A percentile compares a stretch with the other conserved stretches of the same genome.
Conservation (phyloP, 1,139 yeast genomes). For the Hansenula lynferdii region DNA sequence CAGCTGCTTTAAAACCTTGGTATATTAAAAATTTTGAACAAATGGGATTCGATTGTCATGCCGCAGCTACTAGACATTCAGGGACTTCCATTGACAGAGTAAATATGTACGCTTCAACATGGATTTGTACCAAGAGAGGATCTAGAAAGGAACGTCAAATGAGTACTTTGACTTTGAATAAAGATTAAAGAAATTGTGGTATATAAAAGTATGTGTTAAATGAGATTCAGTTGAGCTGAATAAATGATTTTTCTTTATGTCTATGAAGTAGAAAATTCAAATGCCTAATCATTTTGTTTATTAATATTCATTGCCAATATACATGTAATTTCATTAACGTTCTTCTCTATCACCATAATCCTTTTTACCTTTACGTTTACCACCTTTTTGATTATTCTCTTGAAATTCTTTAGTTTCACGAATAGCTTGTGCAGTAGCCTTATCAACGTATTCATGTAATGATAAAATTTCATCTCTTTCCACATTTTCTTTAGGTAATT, state of each 20-base stretch:
- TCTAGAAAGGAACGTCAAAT: conserved; percentile 20
- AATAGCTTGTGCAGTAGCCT: conserved; percentile 88
- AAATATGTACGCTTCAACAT: conserved; percentile 85
- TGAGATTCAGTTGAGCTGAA: too few species aligned
- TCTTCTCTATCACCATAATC: conserved; percentile 48
- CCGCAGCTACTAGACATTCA: conserved; percentile 62
- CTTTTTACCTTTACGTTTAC: conserved; percentile 30
- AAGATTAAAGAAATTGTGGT: too few species aligned
- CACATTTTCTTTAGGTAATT: conserved; percentile 78
- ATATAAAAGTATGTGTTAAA: too few species aligned
- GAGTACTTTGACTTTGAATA: conserved; percentile 14
- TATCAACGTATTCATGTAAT: conserved; percentile 82
- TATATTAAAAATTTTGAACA: conserved; percentile 63
- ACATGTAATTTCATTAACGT: conserved; percentile 28
- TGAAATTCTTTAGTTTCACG: conserved; percentile 77
- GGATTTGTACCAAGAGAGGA: conserved; percentile 63
- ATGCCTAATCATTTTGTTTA: too few species aligned
- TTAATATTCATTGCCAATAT: too few species aligned
- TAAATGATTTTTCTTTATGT: too few species aligned
- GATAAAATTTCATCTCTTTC: conserved; percentile 75
- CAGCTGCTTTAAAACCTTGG: conserved; percentile 76
- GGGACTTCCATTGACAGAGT: conserved; percentile 71
- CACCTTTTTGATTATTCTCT: conserved; percentile 35
- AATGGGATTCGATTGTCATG: conserved; percentile 59
- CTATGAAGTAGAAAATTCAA: too few species aligned